A percentile compares a stretch with the other conserved stretches of the same genome.
phyloP scores from a whole-genome alignment of 1,284 basidiomycete species.

The Peniophora sp. region DNA sequence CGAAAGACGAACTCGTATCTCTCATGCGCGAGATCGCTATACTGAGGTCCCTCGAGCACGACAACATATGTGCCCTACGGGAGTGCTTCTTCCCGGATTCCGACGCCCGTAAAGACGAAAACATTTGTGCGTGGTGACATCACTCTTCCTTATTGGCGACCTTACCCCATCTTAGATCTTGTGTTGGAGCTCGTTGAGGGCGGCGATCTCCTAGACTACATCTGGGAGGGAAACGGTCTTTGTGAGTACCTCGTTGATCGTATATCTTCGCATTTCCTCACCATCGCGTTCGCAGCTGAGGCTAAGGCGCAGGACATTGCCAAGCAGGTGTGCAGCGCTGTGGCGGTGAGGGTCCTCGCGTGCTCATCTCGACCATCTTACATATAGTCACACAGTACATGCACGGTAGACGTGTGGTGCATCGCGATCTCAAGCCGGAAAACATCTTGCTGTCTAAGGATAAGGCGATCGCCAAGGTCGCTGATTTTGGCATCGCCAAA shows the following conservation, averaged over 20 bases:
- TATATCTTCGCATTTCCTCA: conserved; percentile 2
- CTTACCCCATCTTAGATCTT: conserved; percentile 38
- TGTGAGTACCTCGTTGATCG: conserved; percentile 32
- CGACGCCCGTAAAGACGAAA: conserved; percentile 49
- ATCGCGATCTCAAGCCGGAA: conserved; percentile 92
- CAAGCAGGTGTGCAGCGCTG: conserved; percentile 67
- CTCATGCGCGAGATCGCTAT: conserved; percentile 78
- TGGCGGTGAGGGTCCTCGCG: conserved; percentile 38
- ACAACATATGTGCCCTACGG: conserved; percentile 75
- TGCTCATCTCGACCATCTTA: neutral
- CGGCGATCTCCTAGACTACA: conserved; percentile 83
- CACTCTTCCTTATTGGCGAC: neutral
- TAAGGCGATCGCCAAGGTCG: conserved; percentile 67
- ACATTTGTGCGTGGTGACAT: conserved; percentile 59
- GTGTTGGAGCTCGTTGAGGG: conserved; percentile 79
- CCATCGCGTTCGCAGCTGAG: conserved; percentile 41
- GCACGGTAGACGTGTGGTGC: conserved; percentile 68
- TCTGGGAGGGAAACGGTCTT: conserved; percentile 50
- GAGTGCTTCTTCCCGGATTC: conserved; percentile 49
- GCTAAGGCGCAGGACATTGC: conserved; percentile 51
- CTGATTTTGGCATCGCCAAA: conserved; percentile 92
- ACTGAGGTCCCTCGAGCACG: conserved; percentile 66
- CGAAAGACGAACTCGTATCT: conserved; percentile 23
- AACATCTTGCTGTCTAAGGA: conserved; percentile 70
- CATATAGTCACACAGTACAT: conserved; percentile 45